Base-by-base conservation (phyloP, 192 early-diverging fungal genomes). In the Borealophlyctis nickersoniae region DNA sequence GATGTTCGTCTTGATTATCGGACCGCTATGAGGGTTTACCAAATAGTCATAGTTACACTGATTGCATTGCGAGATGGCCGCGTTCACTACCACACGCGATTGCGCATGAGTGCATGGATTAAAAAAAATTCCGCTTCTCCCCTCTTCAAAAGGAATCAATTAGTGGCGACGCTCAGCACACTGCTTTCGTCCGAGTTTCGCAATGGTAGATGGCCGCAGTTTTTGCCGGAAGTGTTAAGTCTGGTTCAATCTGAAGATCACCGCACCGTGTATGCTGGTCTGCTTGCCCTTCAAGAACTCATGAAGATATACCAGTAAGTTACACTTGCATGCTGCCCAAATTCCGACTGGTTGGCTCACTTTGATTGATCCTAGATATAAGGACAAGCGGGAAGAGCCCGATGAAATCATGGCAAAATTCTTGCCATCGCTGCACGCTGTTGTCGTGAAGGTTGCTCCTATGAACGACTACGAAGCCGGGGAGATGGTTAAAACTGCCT, bases 181-280 rank as follows among this genome's bases (percentile, higher is more conserved):
- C 90, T 95, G 39, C 79, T 98, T 23, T 73, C 78, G 49, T 74
- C 76, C 61, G 96, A 98, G 66, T 90, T 87, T 60, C 88, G 86
- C 28, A 36, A 59, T 4, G 57, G 52, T 0, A 71, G 86, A 4
- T 98, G 93, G 92, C 87, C 91, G 0, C 71, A 86, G 52, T 93
- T 89, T 62, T 78, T 90, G 23, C 75, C 70, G 52, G 81, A 88
- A 28, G 73, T 88, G 22, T 81, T 87, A 62, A 69, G 75, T 52
- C 66, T 88, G 39, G 74, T 93, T 24, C 74, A 86, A 52, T 76
- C 84, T 2, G 77, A 81, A 66, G 88, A 92, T 65, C 77, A 78
- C 33, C 76, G 82, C 62, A 49, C 62, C 16, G 85, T 90, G 16
- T 91, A 88, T 60, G 85, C 88, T 31, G 94, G 93, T 36, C 75